A percentile compares a stretch with the other conserved stretches of the same genome.
phyloP scores from a whole-genome alignment of 805 yeast species.

The Brettanomyces sp. region DNA sequence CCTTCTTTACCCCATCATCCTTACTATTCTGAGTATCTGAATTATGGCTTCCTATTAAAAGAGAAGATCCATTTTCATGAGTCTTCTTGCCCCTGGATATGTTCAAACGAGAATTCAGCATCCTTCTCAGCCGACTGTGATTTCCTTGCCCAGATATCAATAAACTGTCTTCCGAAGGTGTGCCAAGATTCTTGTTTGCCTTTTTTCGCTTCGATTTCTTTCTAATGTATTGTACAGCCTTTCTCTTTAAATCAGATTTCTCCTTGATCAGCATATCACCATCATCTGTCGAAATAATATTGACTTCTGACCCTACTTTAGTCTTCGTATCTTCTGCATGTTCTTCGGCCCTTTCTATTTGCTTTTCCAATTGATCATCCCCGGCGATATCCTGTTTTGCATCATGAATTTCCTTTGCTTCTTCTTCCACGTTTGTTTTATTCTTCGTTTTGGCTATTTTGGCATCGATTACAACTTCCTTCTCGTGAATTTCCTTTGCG shows the following conservation, averaged over 20 bases:
- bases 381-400: no score
- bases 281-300: no score
- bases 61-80: no score
- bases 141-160: no score
- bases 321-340: neutral
- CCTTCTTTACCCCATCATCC: neutral
- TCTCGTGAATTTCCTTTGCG: constrained; percentile 8
- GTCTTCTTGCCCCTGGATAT: no score
- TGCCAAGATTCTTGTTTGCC: no score
- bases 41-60: neutral
- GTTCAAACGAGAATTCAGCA: neutral
- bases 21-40: neutral
- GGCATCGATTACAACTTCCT: neutral
- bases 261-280: no score
- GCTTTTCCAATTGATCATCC: neutral
- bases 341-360: neutral
- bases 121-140: neutral
- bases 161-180: no score
- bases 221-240: no score
- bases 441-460: constrained; percentile 1
- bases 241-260: no score
- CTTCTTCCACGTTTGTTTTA: constrained; percentile 7
- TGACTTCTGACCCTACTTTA: neutral
- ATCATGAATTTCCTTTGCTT: neutral
- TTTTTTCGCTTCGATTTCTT: no score